phyloP scores from a whole-genome alignment of 2,329 filamentous ascomycete genomes.

The Bipolaris sorokiniana region DNA sequence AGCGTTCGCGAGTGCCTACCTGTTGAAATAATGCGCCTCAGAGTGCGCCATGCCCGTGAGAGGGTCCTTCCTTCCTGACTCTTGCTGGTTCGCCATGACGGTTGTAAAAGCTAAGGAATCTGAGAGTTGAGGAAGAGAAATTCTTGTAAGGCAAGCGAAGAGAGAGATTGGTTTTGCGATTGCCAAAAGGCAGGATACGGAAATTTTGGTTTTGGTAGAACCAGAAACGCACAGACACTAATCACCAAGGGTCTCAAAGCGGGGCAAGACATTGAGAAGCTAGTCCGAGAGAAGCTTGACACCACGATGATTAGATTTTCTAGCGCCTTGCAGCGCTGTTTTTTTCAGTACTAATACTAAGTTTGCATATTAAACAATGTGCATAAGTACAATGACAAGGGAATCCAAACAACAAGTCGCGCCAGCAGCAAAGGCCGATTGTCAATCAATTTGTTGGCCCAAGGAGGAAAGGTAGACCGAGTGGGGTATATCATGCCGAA shows the following conservation, averaged over 20 bases:
- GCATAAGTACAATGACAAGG: neutral
- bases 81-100: slow-evolving; percentile 37
- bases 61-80: slow-evolving; percentile 39
- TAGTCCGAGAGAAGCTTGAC: slow-evolving; percentile 12
- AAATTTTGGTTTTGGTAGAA: slow-evolving; percentile 39
- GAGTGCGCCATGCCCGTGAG: slow-evolving; percentile 83
- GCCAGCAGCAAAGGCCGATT: slow-evolving; percentile 1
- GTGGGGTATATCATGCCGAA: slow-evolving; percentile 46
- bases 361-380: slow-evolving; percentile 4
- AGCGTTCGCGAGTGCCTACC: slow-evolving; percentile 60
- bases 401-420: neutral
- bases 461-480: slow-evolving; percentile 16
- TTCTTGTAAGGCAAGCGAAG: slow-evolving; percentile 9
- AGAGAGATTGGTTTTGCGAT: slow-evolving; percentile 19
- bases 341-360: neutral
- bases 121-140: slow-evolving; percentile 9
- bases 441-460: slow-evolving; percentile 21
- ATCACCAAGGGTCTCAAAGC: slow-evolving; percentile 14
- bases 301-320: slow-evolving; percentile 7
- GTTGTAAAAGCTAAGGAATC: slow-evolving; percentile 1
- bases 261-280: slow-evolving; percentile 13
- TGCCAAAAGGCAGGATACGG: slow-evolving; percentile 25
- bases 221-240: slow-evolving; percentile 24
- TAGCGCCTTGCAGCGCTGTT: neutral
- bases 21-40: slow-evolving; percentile 99